Percentiles rank a stretch among this genome's conserved stretches.
These are phyloP conservation scores for Candida michaelii DNA, from an alignment of 805 yeast species.

Conservation along the genomic window DNA sequence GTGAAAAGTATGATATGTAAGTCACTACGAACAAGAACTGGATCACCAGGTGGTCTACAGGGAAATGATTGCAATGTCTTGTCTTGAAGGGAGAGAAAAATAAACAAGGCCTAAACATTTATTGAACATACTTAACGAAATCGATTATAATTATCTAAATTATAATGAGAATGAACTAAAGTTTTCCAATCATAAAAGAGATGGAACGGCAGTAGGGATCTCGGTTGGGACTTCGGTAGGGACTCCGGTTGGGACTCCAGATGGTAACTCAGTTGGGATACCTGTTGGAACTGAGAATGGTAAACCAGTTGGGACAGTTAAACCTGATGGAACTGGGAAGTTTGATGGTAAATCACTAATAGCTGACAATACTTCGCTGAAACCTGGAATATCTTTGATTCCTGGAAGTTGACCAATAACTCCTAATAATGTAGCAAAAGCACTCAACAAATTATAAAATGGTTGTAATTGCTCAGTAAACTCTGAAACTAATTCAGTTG, in stretches of 20 bases:
- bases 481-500: slow-evolving; percentile 1
- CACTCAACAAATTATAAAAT: neutral
- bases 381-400: slow-evolving; percentile 7
- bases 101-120: too few species aligned
- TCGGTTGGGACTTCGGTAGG: slow-evolving; percentile 7
- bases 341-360: slow-evolving; percentile 12
- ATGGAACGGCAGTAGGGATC: slow-evolving; percentile 12
- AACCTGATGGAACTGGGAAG: slow-evolving; percentile 13
- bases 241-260: slow-evolving; percentile 12
- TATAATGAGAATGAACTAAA: neutral
- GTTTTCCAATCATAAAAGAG: neutral
- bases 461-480: slow-evolving; percentile 1
- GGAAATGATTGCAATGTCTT: too few species aligned
- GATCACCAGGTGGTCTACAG: too few species aligned
- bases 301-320: slow-evolving; percentile 13
- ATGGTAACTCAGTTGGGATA: slow-evolving; percentile 12
- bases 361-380: slow-evolving; percentile 12
- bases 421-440: slow-evolving; percentile 8
- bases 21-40: too few species aligned
- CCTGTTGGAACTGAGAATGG: slow-evolving; percentile 14
- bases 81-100: too few species aligned
- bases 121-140: too few species aligned
- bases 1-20: too few species aligned
- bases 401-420: slow-evolving; percentile 9
- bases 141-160: neutral